Percentiles rank a stretch among this genome's conserved stretches.
Conservation (phyloP, 768 basidiomycete genomes). For the Artomyces pyxidatus region DNA sequence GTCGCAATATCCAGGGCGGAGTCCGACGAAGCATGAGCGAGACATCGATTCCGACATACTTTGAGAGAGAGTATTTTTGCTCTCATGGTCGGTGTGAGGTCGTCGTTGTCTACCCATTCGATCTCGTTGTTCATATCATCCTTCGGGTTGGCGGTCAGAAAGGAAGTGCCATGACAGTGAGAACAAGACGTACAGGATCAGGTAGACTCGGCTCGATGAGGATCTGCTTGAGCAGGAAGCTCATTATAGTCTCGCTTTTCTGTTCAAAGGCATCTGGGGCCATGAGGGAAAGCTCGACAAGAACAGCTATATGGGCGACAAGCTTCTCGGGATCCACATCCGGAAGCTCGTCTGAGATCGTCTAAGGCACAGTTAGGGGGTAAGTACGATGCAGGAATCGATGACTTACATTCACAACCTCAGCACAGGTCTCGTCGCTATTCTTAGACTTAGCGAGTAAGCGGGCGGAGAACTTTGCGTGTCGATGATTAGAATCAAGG, state of each 20-base stretch:
- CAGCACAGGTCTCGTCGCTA: constrained; percentile 38
- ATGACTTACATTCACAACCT: constrained; percentile 58
- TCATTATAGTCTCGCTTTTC: constrained; percentile 66
- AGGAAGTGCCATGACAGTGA: not conserved
- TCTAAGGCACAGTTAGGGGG: constrained; percentile 29
- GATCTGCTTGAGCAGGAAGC: constrained; percentile 61
- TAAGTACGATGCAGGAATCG: not conserved
- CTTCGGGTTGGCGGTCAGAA: constrained; percentile 25
- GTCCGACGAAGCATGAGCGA: constrained; percentile 54
- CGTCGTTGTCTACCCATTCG: constrained; percentile 72
- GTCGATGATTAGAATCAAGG: constrained; percentile 47
- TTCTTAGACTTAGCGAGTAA: constrained; percentile 44
- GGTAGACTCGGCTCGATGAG: constrained; percentile 48
- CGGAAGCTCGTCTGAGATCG: constrained; percentile 45
- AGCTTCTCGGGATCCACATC: constrained; percentile 41
- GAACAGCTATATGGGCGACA: constrained; percentile 59
- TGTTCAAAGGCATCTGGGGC: constrained; percentile 70
- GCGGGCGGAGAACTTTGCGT: constrained; percentile 83
- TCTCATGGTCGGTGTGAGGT: constrained; percentile 46
- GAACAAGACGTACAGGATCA: constrained; percentile 34
- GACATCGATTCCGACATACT: constrained; percentile 71
- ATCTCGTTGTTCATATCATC: constrained; percentile 50
- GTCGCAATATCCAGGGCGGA: constrained; percentile 58
- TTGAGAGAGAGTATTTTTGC: constrained; percentile 76
- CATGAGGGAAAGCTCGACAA: constrained; percentile 66